These are phyloP conservation scores for Colletotrichum tamarilloi DNA, from an alignment of 2,329 filamentous ascomycete species.

Conservation along the genomic window DNA sequence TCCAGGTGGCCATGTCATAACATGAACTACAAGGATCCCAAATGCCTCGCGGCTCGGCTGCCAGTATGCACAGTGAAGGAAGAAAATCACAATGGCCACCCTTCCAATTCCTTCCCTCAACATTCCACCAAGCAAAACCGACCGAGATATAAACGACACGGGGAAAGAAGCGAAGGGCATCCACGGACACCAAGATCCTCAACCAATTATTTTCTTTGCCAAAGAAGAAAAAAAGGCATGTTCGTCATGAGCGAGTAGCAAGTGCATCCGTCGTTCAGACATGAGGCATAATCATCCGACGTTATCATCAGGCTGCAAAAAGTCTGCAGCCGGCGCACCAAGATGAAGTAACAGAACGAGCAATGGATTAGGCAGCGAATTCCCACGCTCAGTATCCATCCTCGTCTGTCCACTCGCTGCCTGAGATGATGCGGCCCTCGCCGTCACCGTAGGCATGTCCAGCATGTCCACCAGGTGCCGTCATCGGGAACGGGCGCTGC, in stretches of 20 bases:
- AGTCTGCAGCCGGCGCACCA: not conserved
- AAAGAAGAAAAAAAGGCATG: not conserved
- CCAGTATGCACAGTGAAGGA: constrained; percentile 5
- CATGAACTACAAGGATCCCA: not conserved
- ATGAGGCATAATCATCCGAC: constrained; percentile 35
- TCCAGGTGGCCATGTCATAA: not conserved
- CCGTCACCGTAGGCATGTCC: constrained; percentile 63
- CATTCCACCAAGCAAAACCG: constrained; percentile 4
- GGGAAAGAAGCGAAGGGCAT: constrained; percentile 5
- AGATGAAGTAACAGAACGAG: not conserved
- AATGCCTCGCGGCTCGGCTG: not conserved
- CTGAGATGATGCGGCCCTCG: constrained; percentile 71
- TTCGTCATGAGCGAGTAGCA: constrained; percentile 14
- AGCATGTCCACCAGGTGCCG: constrained; percentile 57
- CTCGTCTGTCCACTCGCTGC: constrained; percentile 76
- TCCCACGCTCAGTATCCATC: constrained; percentile 61
- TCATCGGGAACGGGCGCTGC: constrained; percentile 63
- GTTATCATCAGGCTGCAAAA: constrained; percentile 22
- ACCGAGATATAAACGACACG: constrained; percentile 24
- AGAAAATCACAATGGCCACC: not conserved
- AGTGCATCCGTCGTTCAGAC: constrained; percentile 20
- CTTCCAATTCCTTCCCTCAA: not conserved
- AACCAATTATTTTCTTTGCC: not conserved
- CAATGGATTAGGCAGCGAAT: not conserved
- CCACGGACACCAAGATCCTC: constrained; percentile 5